Evolutionary conservation across 169 alveolate species (phyloP), one percentile per base, ranked within the genome.

Genomic region (Theileria luwenshuni): DNA sequence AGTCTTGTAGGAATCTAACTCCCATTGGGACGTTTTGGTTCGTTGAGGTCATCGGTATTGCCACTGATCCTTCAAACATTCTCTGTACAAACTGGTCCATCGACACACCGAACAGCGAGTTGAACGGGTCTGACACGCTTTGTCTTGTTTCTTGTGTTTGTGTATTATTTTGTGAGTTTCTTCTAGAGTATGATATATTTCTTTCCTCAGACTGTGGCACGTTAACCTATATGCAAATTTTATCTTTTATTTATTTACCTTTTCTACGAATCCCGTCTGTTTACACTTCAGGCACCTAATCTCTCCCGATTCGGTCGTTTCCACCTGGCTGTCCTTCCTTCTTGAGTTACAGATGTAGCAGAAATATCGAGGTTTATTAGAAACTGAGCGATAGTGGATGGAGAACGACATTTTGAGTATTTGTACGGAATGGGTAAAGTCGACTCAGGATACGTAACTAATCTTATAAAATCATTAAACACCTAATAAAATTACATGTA

Each of bases 191-290:
- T 54, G 8, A 12, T 13, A 27, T 33, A n/a, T 27, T 54, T 12
- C 33, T 54, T 8, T 2, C 30, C 27, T 54, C 27, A 49, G 59
- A 49, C 23, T 49, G 33, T 2, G 23, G 7, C 23, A 5, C 59
- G 23, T 49, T 21, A 49, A 25, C 63, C 63, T 61, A 61, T 27
- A 13, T 17, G 43, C 23, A 21, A n/a, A 19, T 2, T 6, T 47
- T 67, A 61, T 10, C n/a, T 7, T 51, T 42, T 12, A 23, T 15
- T 1, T n/a, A 58, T 68, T 41, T 54, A 81, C 89, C 89, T 81
- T 81, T 65, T 81, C 89, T 12, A 81, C 89, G 52, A 81, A 81
- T 25, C 89, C 89, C 32, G 42, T 69, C 21, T 43, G 23, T 64
- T 73, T 41, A 52, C 89, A 81, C 7, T 45, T 43, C 33, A 81